Conservation (phyloP, 768 basidiomycete species). For the Russula emetica region DNA sequence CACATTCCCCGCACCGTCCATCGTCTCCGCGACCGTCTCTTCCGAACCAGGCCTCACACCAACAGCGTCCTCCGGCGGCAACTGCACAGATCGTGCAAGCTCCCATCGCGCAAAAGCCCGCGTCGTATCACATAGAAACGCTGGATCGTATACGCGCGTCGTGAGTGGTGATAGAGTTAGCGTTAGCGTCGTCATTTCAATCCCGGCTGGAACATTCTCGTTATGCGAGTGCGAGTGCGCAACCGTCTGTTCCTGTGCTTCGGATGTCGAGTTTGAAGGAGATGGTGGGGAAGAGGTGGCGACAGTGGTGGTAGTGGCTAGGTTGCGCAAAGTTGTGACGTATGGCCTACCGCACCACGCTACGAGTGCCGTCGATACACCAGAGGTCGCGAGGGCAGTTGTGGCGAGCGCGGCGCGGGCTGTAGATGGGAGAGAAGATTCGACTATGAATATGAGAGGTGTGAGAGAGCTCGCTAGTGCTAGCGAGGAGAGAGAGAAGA, state of each 20-base stretch:
- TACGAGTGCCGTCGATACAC: slow-evolving; percentile 70
- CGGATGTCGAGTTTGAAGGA: background rate
- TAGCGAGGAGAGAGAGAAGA: slow-evolving; percentile 79
- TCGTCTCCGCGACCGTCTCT: slow-evolving; percentile 79
- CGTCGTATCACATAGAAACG: slow-evolving; percentile 60
- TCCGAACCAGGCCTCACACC: slow-evolving; percentile 47
- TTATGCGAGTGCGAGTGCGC: slow-evolving; percentile 27
- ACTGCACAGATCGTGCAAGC: slow-evolving; percentile 51
- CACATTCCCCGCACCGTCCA: slow-evolving; percentile 52
- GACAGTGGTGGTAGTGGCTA: slow-evolving; percentile 26
- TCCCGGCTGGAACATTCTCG: slow-evolving; percentile 39
- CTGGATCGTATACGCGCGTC: slow-evolving; percentile 72
- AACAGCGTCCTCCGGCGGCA: slow-evolving; percentile 39
- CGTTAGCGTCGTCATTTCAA: slow-evolving; percentile 69
- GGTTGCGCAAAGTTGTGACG: slow-evolving; percentile 56
- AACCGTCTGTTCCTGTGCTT: slow-evolving; percentile 1
- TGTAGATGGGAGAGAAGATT: slow-evolving; percentile 65
- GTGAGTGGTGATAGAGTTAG: slow-evolving; percentile 54
- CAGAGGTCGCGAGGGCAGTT: slow-evolving; percentile 68
- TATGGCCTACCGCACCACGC: slow-evolving; percentile 71
- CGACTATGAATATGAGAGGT: slow-evolving; percentile 79
- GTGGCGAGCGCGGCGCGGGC: slow-evolving; percentile 65
- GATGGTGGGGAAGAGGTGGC: background rate
- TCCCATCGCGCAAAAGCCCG: slow-evolving; percentile 82
- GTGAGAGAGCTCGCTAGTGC: slow-evolving; percentile 61